phyloP scores from a whole-genome alignment of 1,284 basidiomycete genomes.

The Cryptococcus wingfieldii region DNA sequence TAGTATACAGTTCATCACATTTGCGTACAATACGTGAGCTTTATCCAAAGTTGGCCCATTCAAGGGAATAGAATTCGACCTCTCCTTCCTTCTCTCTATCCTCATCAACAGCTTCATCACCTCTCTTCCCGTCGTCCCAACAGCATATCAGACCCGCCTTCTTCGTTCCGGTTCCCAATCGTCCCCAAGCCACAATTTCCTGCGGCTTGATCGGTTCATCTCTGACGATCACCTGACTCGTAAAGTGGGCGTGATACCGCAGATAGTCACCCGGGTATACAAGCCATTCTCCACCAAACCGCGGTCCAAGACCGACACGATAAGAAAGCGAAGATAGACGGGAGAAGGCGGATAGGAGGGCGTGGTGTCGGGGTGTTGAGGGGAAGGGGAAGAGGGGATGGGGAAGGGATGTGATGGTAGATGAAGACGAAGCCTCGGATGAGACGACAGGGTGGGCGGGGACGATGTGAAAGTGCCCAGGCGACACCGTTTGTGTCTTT shows the following conservation, averaged over 20 bases:
- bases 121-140: slow-evolving; percentile 60
- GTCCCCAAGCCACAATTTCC: slow-evolving; percentile 90
- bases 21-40: not conserved
- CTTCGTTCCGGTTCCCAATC: slow-evolving; percentile 94
- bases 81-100: slow-evolving; percentile 46
- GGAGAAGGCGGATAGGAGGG: slow-evolving; percentile 32
- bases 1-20: not conserved
- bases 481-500: not conserved
- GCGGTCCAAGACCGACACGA: slow-evolving; percentile 58
- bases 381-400: slow-evolving; percentile 34
- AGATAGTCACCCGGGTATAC: slow-evolving; percentile 97
- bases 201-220: slow-evolving; percentile 66
- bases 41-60: slow-evolving; percentile 88
- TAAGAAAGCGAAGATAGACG: slow-evolving; percentile 29
- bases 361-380: slow-evolving; percentile 23
- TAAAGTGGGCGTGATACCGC: slow-evolving; percentile 95
- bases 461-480: slow-evolving; percentile 28
- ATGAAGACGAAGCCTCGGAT: slow-evolving; percentile 1
- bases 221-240: slow-evolving; percentile 70
- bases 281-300: slow-evolving; percentile 90
- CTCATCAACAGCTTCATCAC: slow-evolving; percentile 3
- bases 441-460: slow-evolving; percentile 14
- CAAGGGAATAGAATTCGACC: slow-evolving; percentile 74
- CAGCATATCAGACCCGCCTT: slow-evolving; percentile 89
- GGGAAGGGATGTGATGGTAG: slow-evolving; percentile 23